A percentile compares a stretch with the other conserved stretches of the same genome.
phyloP scores from a whole-genome alignment of 1,284 basidiomycete species.

The Mycena sp. region DNA sequence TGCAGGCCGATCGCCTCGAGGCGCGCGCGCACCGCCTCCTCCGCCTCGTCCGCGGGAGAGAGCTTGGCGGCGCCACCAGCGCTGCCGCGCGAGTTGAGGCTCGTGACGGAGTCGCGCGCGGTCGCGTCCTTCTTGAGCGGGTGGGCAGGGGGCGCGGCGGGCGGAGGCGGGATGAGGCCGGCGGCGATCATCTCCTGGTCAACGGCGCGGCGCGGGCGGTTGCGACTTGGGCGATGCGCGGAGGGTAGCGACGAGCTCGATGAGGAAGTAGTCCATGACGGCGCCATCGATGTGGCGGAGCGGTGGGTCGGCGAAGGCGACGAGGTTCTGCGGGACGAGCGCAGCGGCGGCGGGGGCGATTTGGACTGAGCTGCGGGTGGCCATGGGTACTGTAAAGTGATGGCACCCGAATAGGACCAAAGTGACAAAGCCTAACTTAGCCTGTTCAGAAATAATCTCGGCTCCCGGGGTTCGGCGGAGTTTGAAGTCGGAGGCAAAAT shows the following conservation, averaged over 20 bases:
- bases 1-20: slow-evolving; percentile 88
- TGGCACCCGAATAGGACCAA: no score
- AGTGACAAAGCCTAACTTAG: no score
- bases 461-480: no score
- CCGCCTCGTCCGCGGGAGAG: slow-evolving; percentile 66
- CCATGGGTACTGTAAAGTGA: slow-evolving; percentile 16
- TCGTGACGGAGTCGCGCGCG: slow-evolving; percentile 63
- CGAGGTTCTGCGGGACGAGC: slow-evolving; percentile 48
- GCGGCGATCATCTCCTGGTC: slow-evolving; percentile 81
- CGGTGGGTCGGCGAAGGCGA: slow-evolving; percentile 69
- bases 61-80: slow-evolving; percentile 37
- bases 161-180: slow-evolving; percentile 61
- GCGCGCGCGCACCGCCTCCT: slow-evolving; percentile 73
- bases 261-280: slow-evolving; percentile 86
- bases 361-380: slow-evolving; percentile 32
- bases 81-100: slow-evolving; percentile 51
- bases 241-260: slow-evolving; percentile 80
- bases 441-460: no score
- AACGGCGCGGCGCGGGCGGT: slow-evolving; percentile 68
- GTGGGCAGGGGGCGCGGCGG: slow-evolving; percentile 48
- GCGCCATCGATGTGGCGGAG: slow-evolving; percentile 73
- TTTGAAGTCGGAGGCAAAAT: no score
- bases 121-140: slow-evolving; percentile 49
- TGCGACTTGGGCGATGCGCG: slow-evolving; percentile 78
- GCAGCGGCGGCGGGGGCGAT: slow-evolving; percentile 44